A percentile compares a stretch with the other conserved stretches of the same genome.
Conservation (phyloP, 768 basidiomycete genomes). For the Amylocystis lapponica region DNA sequence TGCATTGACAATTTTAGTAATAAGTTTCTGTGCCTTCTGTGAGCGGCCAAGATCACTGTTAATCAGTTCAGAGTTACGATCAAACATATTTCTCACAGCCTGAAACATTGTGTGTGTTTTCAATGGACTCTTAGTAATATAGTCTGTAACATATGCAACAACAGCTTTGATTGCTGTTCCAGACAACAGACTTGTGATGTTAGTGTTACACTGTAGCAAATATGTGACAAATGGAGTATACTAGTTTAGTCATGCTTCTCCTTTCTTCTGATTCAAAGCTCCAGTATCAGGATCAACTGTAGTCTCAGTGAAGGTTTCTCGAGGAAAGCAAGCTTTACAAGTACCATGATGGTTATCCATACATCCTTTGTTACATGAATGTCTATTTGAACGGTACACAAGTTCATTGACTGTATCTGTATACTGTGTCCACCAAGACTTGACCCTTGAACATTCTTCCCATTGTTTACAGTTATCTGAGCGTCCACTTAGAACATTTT, state of each 20-base stretch:
- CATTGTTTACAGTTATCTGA: too few relatives aligned
- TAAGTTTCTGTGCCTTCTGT: neutral
- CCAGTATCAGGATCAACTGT: conserved; percentile 25
- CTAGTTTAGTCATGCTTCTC: conserved; percentile 33
- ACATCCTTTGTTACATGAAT: conserved; percentile 16
- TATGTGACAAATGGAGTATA: conserved; percentile 27
- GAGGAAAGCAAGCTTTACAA: conserved; percentile 33
- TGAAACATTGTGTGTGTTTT: conserved; percentile 36
- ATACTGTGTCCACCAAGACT: neutral
- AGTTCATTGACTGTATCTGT: conserved; percentile 4
- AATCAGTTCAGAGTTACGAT: neutral
- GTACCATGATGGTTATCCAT: conserved; percentile 18
- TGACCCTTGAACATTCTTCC: neutral
- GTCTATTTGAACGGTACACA: conserved; percentile 3
- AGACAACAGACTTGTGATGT: conserved; percentile 32
- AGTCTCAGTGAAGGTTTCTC: conserved; percentile 17
- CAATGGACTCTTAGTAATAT: conserved; percentile 35
- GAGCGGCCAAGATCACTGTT: neutral
- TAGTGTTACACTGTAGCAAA: conserved; percentile 32
- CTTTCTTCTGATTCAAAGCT: conserved; percentile 22
- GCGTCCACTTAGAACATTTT: too few relatives aligned
- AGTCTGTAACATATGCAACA: conserved; percentile 36
- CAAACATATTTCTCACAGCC: conserved; percentile 13
- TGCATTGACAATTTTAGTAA: conserved; percentile 5
- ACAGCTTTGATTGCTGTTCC: conserved; percentile 36